Conservation (phyloP, 2,329 filamentous ascomycete species). For the Fusarium torulosum region DNA sequence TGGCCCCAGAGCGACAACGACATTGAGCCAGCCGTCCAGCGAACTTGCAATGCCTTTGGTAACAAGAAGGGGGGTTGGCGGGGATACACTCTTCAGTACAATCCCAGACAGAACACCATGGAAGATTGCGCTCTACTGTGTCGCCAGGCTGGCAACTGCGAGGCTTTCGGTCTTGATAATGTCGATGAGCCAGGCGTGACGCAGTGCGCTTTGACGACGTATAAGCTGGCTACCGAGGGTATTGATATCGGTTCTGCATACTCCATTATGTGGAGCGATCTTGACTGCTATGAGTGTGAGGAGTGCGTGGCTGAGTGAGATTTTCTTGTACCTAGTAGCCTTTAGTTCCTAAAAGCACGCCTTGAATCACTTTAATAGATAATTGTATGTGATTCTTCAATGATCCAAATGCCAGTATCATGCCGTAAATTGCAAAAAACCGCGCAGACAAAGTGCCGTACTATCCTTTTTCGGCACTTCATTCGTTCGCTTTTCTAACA, state of each 20-base stretch:
- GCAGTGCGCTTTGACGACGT: not conserved
- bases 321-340: too few species aligned
- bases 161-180: slow-evolving; percentile 14
- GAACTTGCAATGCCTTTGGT: slow-evolving; percentile 17
- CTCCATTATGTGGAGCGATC: slow-evolving; percentile 21
- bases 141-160: not conserved
- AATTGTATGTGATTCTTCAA: too few species aligned
- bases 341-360: too few species aligned
- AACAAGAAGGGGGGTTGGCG: slow-evolving; percentile 9
- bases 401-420: too few species aligned
- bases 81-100: not conserved
- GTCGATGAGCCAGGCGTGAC: too few species aligned
- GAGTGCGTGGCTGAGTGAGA: slow-evolving; percentile 8
- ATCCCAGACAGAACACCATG: slow-evolving; percentile 2
- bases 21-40: not conserved
- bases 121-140: slow-evolving; percentile 20
- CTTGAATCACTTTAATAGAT: too few species aligned
- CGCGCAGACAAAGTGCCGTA: too few species aligned
- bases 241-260: not conserved
- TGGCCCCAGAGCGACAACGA: slow-evolving; percentile 2
- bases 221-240: slow-evolving; percentile 18
- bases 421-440: too few species aligned
- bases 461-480: too few species aligned
- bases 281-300: slow-evolving; percentile 21
- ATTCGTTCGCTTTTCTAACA: too few species aligned